These are phyloP conservation scores for Poa annua DNA, from an alignment of 176 grass and related monocot genomes.

Conservation along the genomic window DNA sequence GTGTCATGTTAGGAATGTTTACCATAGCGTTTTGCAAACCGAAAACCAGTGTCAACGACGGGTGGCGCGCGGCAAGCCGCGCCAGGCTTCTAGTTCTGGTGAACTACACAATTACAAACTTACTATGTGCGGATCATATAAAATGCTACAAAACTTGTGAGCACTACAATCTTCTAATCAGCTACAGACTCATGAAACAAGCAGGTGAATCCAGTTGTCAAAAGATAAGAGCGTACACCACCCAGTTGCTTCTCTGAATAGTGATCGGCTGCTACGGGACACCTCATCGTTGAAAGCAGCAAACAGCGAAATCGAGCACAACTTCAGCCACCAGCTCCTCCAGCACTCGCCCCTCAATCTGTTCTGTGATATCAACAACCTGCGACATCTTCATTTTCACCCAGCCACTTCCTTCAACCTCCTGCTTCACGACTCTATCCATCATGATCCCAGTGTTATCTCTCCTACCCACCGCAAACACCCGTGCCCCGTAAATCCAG, in stretches of 20 bases:
- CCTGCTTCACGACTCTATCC: constrained; percentile 69
- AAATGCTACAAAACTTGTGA: neutral
- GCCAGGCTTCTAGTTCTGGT: no score
- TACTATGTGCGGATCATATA: neutral
- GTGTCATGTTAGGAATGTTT: no score
- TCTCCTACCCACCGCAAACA: constrained; percentile 44
- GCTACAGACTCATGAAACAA: neutral
- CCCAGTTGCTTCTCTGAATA: no score
- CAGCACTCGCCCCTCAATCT: constrained; percentile 57
- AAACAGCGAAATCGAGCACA: constrained; percentile 55
- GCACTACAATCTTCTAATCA: constrained; percentile 9
- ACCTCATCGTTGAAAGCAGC: constrained; percentile 38
- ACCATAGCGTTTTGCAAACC: no score
- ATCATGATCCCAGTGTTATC: constrained; percentile 45
- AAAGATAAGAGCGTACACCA: neutral
- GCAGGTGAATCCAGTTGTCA: neutral
- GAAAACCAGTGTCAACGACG: no score
- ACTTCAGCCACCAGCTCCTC: constrained; percentile 70
- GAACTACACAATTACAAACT: constrained; percentile 13
- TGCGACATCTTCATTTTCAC: constrained; percentile 54
- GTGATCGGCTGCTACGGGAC: neutral
- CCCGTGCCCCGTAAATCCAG: constrained; percentile 54
- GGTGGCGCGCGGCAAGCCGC: no score
- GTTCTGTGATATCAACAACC: constrained; percentile 59
- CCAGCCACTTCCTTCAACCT: constrained; percentile 63